Evolutionary conservation across 768 basidiomycete genomes (phyloP).

Genomic region (Lentinula lateritia): DNA sequence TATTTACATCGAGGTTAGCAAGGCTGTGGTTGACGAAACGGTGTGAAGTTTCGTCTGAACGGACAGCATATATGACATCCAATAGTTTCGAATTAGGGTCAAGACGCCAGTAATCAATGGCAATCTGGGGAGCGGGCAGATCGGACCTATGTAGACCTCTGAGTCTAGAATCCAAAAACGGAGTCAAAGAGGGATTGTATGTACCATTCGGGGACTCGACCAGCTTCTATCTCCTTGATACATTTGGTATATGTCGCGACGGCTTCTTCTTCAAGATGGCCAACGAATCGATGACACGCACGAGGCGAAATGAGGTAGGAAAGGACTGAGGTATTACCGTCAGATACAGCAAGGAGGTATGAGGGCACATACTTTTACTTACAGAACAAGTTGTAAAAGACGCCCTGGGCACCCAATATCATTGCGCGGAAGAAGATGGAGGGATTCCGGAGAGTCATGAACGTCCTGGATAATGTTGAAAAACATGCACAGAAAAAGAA

Average conservation of each 20-base stretch:
- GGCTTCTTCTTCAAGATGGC: constrained; percentile 91
- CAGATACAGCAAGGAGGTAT: constrained; percentile 1
- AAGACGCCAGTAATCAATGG: constrained; percentile 94
- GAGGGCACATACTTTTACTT: constrained; percentile 19
- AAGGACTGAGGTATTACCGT: constrained; percentile 42
- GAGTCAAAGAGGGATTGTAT: constrained; percentile 6
- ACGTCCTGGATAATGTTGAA: constrained; percentile 59
- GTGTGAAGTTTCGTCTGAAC: constrained; percentile 91
- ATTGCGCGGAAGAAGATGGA: constrained; percentile 75
- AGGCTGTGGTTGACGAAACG: constrained; percentile 95
- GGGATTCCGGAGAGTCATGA: constrained; percentile 87
- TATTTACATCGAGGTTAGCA: constrained; percentile 71
- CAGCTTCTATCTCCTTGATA: constrained; percentile 78
- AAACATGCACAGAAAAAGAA: constrained; percentile 5
- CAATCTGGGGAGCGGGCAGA: constrained; percentile 77
- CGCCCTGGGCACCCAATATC: constrained; percentile 88
- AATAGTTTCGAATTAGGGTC: constrained; percentile 62
- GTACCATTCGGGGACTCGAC: constrained; percentile 77
- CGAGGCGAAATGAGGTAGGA: constrained; percentile 73
- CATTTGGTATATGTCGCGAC: constrained; percentile 85
- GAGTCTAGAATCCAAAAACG: background rate
- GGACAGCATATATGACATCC: constrained; percentile 87
- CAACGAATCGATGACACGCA: constrained; percentile 88
- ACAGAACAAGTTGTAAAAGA: constrained; percentile 89
- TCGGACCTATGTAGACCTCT: constrained; percentile 40